Conservation (phyloP, 306 rosid species). For the Sophora flavescens region DNA sequence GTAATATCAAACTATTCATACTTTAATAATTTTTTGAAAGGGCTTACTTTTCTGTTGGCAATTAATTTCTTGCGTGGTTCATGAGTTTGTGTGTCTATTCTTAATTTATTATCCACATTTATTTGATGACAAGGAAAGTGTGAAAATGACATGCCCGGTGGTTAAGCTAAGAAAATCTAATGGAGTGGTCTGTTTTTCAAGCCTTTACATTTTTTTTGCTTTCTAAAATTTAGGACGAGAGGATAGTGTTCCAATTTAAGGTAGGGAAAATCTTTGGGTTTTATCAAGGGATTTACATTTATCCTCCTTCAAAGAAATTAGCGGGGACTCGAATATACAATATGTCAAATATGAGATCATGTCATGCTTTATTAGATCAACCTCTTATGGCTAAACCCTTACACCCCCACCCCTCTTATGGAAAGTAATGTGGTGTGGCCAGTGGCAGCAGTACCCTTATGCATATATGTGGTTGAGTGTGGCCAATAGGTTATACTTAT, state of each 20-base stretch:
- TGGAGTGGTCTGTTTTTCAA: not conserved
- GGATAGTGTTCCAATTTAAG: no score
- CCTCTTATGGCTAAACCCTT: no score
- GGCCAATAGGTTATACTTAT: no score
- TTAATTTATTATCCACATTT: not conserved
- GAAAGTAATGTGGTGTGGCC: not conserved
- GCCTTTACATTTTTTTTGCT: not conserved
- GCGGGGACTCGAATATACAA: no score
- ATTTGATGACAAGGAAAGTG: constrained; percentile 29
- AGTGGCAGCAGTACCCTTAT: not conserved
- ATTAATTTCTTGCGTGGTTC: constrained; percentile 19
- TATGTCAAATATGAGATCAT: no score
- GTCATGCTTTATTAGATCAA: no score
- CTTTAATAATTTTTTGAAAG: constrained; percentile 14
- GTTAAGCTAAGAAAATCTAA: not conserved
- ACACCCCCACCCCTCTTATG: not conserved
- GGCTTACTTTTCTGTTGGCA: not conserved
- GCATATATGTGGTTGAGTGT: no score
- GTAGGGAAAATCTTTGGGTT: no score
- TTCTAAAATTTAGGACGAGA: no score
- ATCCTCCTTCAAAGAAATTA: no score
- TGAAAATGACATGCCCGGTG: constrained; percentile 7
- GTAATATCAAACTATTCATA: constrained; percentile 41
- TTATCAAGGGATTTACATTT: no score
- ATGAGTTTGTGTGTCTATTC: constrained; percentile 4